phyloP scores from a whole-genome alignment of 179 eudicot genomes.

The Pouteria campechiana region DNA sequence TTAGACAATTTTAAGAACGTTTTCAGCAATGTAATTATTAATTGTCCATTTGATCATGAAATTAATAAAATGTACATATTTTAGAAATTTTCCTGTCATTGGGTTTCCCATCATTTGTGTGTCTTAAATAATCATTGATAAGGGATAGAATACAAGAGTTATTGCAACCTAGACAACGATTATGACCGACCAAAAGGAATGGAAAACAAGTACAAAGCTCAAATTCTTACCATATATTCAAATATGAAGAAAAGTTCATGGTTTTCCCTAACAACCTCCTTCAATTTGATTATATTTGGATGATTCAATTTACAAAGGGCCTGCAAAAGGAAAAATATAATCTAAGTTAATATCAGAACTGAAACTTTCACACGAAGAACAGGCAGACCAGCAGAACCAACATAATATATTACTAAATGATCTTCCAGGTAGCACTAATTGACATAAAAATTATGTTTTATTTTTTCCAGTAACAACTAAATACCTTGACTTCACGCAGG shows the following conservation, averaged over 20 bases:
- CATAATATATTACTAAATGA: not conserved
- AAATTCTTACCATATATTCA: conserved; percentile 73
- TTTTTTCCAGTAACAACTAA: not conserved
- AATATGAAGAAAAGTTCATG: conserved; percentile 81
- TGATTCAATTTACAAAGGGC: conserved; percentile 75
- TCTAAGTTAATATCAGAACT: too few relatives aligned
- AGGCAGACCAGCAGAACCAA: not conserved
- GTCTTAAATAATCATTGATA: too few relatives aligned
- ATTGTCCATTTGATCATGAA: too few relatives aligned
- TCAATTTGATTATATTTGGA: conserved; percentile 92
- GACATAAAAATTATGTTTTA: not conserved
- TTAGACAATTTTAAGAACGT: too few relatives aligned
- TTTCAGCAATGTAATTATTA: too few relatives aligned
- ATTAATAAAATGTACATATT: too few relatives aligned
- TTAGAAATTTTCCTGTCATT: too few relatives aligned
- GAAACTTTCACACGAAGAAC: too few relatives aligned
- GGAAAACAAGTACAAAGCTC: not conserved
- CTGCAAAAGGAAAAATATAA: conserved; percentile 28
- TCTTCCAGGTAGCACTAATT: not conserved
- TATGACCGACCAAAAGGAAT: too few relatives aligned
- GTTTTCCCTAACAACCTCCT: conserved; percentile 80
- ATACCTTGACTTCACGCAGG: conserved; percentile 92
- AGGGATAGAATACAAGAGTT: too few relatives aligned
- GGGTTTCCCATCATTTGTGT: too few relatives aligned
- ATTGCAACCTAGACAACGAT: too few relatives aligned